Evolutionary conservation across 2,329 filamentous ascomycete genomes (phyloP).

Genomic region (Botrytis byssoidea): DNA sequence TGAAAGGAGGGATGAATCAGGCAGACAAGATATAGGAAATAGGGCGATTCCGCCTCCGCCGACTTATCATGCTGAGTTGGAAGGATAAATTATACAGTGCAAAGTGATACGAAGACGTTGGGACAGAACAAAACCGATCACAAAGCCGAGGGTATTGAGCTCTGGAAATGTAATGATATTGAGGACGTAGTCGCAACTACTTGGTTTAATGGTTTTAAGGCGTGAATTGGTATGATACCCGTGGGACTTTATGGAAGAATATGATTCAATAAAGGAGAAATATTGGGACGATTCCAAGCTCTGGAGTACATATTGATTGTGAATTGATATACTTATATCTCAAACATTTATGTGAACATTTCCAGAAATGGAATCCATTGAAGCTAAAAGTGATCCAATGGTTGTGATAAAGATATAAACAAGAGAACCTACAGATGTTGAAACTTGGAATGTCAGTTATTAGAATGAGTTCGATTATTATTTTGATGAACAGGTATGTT

Average conservation of each 20-base stretch:
- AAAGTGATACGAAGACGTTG: background rate
- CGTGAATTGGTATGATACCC: slow-evolving; percentile 15
- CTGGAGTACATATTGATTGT: background rate
- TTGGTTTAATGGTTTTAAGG: background rate
- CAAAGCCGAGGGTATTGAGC: background rate
- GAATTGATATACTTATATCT: background rate
- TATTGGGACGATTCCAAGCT: background rate
- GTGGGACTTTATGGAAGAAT: background rate
- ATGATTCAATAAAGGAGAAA: background rate
- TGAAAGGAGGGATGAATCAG: background rate
- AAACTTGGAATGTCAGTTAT: background rate
- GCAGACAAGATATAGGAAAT: background rate
- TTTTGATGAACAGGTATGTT: background rate
- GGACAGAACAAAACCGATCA: background rate
- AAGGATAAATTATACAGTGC: background rate
- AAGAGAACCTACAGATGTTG: background rate
- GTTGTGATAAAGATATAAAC: background rate
- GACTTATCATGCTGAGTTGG: slow-evolving; percentile 14
- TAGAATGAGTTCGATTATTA: background rate
- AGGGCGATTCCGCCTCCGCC: background rate
- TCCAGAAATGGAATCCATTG: background rate
- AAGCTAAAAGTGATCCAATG: background rate
- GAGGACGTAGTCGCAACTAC: background rate
- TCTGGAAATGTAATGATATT: background rate
- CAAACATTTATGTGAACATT: background rate